phyloP scores from a whole-genome alignment of 371 early-diverging fungal genomes.

The Lichtheimia ornata region DNA sequence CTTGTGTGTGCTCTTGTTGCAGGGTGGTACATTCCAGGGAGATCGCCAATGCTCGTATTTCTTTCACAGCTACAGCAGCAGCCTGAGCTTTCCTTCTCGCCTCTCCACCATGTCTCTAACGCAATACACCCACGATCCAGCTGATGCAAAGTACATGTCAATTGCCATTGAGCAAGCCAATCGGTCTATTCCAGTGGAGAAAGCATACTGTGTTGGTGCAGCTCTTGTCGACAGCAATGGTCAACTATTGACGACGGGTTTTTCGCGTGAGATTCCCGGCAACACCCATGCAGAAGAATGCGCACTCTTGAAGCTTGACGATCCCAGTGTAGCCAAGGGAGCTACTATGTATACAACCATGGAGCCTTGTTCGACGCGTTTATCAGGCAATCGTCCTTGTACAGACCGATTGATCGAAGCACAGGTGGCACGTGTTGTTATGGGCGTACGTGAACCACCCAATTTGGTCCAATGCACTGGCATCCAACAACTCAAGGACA shows the following conservation, averaged over 20 bases:
- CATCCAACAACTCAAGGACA: constrained; percentile 52
- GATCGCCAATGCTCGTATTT: not conserved
- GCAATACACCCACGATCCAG: constrained; percentile 32
- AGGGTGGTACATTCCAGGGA: not conserved
- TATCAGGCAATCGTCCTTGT: constrained; percentile 79
- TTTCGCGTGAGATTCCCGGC: constrained; percentile 85
- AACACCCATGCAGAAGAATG: constrained; percentile 94
- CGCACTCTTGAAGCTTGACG: constrained; percentile 67
- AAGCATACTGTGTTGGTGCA: constrained; percentile 94
- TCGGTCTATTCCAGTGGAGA: constrained; percentile 70
- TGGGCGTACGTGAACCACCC: constrained; percentile 88
- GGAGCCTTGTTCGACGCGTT: constrained; percentile 85
- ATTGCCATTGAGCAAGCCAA: constrained; percentile 78
- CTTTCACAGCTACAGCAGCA: not conserved
- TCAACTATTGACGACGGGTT: constrained; percentile 70
- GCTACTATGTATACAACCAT: constrained; percentile 87
- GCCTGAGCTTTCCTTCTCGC: not conserved
- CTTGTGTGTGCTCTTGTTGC: not conserved
- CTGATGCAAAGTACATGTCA: constrained; percentile 36
- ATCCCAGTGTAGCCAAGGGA: constrained; percentile 12
- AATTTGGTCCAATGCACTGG: constrained; percentile 81
- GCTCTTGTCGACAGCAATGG: constrained; percentile 60
- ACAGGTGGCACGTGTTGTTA: constrained; percentile 73
- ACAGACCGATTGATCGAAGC: constrained; percentile 69
- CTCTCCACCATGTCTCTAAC: constrained; percentile 14